phyloP scores from a whole-genome alignment of 257 asterid species.

The Rhazya stricta region DNA sequence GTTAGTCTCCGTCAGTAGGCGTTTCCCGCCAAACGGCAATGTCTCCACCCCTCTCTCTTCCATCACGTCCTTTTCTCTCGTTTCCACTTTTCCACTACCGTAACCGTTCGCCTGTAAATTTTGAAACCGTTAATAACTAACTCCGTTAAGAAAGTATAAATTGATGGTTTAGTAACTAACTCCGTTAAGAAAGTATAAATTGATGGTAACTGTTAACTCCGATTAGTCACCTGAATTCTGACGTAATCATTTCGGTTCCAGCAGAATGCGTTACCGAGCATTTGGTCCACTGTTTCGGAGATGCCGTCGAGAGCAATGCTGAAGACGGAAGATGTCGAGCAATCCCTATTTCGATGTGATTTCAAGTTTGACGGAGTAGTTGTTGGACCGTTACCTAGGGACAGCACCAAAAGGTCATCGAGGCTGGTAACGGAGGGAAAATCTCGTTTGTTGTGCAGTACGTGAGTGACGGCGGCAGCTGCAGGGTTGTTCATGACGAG shows the following conservation, averaged over 20 bases:
- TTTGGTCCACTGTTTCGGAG: slow-evolving; percentile 85
- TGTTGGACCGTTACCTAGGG: slow-evolving; percentile 69
- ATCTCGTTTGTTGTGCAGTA: slow-evolving; percentile 82
- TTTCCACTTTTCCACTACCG: slow-evolving; percentile 27
- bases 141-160: neutral
- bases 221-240: slow-evolving; percentile 69
- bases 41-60: slow-evolving; percentile 71
- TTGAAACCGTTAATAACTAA: slow-evolving; percentile 22
- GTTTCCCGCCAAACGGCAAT: slow-evolving; percentile 85
- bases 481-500: slow-evolving; percentile 95
- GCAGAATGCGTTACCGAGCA: slow-evolving; percentile 87
- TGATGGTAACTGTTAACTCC: neutral
- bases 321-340: slow-evolving; percentile 51
- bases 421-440: slow-evolving; percentile 80
- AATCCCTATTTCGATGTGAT: slow-evolving; percentile 46
- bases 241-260: slow-evolving; percentile 79
- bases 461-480: slow-evolving; percentile 96
- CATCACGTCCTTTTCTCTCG: slow-evolving; percentile 39
- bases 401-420: slow-evolving; percentile 74
- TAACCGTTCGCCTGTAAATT: slow-evolving; percentile 54
- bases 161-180: slow-evolving; percentile 4
- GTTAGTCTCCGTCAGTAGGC: slow-evolving; percentile 81
- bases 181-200: neutral
- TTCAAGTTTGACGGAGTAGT: slow-evolving; percentile 36
- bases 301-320: slow-evolving; percentile 85